phyloP scores from a whole-genome alignment of 73 alveolate species.

The Paramecium sonneborni region DNA sequence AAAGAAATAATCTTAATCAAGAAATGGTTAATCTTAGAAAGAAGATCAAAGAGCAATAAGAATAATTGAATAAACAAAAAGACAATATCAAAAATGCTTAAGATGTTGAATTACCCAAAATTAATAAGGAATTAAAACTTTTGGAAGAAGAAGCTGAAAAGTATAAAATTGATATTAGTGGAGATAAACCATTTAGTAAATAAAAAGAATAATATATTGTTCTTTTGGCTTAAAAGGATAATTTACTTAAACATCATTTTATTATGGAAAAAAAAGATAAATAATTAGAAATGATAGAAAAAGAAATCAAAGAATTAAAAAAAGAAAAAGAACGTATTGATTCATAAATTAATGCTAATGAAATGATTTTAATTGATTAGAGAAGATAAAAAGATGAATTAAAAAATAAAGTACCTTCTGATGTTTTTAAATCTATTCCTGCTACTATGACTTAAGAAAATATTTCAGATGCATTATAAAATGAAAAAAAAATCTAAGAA shows the following conservation, averaged over 20 bases:
- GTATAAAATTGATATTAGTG: neutral
- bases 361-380: neutral
- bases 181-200: neutral
- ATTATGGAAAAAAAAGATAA: neutral
- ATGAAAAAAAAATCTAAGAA: neutral
- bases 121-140: neutral
- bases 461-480: neutral
- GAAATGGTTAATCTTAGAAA: neutral
- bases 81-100: neutral
- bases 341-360: neutral
- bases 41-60: neutral
- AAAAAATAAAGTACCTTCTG: neutral
- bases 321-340: neutral
- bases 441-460: slow-evolving; percentile 3
- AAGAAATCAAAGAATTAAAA: neutral
- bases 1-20: neutral
- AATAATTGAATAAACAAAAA: neutral
- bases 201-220: neutral
- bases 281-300: neutral
- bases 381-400: slow-evolving; percentile 4
- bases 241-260: neutral
- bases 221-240: neutral
- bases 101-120: neutral
- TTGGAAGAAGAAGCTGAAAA: neutral
- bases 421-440: neutral